Conservation (phyloP, 2,329 filamentous ascomycete genomes). For the Microascus cirrosus region DNA sequence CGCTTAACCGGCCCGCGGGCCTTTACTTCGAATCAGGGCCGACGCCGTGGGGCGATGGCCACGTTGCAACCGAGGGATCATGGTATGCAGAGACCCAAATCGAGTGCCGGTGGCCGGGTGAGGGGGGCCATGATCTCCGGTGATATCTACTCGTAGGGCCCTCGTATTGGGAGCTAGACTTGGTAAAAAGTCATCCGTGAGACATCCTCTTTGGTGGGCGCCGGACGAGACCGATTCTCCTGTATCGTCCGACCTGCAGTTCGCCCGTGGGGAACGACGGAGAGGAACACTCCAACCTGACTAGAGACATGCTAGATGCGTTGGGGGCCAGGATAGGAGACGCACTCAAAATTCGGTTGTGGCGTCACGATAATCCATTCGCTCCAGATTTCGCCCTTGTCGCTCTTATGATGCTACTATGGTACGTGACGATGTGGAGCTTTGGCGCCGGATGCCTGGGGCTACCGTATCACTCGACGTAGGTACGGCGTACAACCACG, state of each 20-base stretch:
- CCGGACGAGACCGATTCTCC: too few species aligned
- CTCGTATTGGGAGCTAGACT: background rate
- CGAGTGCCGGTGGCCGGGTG: background rate
- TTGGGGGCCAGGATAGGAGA: background rate
- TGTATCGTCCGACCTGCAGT: too few species aligned
- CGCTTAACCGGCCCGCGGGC: conserved; percentile 4
- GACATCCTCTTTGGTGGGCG: too few species aligned
- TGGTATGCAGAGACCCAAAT: background rate
- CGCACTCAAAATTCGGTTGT: background rate
- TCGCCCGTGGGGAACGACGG: background rate
- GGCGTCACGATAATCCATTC: background rate
- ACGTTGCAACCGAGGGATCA: background rate
- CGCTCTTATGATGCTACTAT: background rate
- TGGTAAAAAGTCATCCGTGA: background rate
- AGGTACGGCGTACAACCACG: conserved; percentile 1
- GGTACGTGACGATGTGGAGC: background rate
- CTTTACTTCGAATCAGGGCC: background rate
- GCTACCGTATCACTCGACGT: conserved; percentile 1
- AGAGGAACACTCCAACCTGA: background rate
- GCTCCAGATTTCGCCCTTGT: background rate
- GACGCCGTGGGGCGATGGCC: background rate
- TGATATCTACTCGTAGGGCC: background rate
- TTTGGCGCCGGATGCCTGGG: background rate
- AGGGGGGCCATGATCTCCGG: background rate
- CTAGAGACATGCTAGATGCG: background rate